A percentile compares a stretch with the other conserved stretches of the same genome.
Conservation (phyloP, 306 rosid genomes). For the Vigna reflexopilosa region DNA sequence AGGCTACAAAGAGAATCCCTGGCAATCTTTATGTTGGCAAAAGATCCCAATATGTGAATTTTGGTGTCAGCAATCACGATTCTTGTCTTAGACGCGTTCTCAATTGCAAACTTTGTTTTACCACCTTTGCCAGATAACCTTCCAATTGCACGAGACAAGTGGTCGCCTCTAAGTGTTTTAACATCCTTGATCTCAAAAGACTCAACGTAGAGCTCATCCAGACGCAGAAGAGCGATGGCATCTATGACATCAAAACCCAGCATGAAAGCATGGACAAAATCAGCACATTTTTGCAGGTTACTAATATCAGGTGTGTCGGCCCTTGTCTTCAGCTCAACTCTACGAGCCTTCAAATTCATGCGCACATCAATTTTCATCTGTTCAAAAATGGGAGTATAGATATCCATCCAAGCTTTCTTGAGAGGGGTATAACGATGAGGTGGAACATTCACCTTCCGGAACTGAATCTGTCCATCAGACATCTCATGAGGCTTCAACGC, state of each 20-base stretch:
- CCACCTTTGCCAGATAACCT: slow-evolving; percentile 91
- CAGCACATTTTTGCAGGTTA: slow-evolving; percentile 84
- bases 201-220: slow-evolving; percentile 91
- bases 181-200: slow-evolving; percentile 95
- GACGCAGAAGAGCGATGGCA: slow-evolving; percentile 75
- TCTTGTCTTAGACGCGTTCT: slow-evolving; percentile 86
- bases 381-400: slow-evolving; percentile 78
- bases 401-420: slow-evolving; percentile 87
- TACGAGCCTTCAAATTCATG: slow-evolving; percentile 86
- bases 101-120: slow-evolving; percentile 85
- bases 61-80: slow-evolving; percentile 86
- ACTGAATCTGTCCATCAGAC: slow-evolving; percentile 84
- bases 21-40: slow-evolving; percentile 80
- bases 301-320: slow-evolving; percentile 81
- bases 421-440: slow-evolving; percentile 84
- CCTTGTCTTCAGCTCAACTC: slow-evolving; percentile 82
- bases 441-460: slow-evolving; percentile 81
- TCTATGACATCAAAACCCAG: slow-evolving; percentile 88
- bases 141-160: slow-evolving; percentile 90
- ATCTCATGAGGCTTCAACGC: slow-evolving; percentile 90
- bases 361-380: slow-evolving; percentile 89
- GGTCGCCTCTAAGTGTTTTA: slow-evolving; percentile 81
- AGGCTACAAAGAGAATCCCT: slow-evolving; percentile 89
- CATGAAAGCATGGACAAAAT: slow-evolving; percentile 93
- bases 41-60: slow-evolving; percentile 88